phyloP scores from a whole-genome alignment of 768 basidiomycete genomes.

The Trametes gibbosa region DNA sequence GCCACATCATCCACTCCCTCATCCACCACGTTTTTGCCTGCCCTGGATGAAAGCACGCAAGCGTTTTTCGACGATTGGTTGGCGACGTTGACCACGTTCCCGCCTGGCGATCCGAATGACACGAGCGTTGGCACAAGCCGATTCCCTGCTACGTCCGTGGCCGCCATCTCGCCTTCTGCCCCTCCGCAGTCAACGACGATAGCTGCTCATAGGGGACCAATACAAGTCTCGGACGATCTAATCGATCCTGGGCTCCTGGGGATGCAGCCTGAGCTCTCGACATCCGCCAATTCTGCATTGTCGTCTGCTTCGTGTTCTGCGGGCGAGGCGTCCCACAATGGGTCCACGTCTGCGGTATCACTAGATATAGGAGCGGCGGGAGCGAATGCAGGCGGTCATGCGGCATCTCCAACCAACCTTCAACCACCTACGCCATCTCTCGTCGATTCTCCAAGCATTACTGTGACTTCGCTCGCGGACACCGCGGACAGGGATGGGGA shows the following conservation, averaged over 20 bases:
- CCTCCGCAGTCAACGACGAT: neutral
- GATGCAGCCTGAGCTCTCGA: neutral
- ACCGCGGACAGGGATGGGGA: slow-evolving; percentile 7
- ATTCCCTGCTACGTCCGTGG: neutral
- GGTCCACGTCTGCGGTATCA: neutral
- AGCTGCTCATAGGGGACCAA: neutral
- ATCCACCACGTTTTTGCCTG: neutral
- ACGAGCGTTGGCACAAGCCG: neutral
- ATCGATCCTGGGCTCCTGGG: slow-evolving; percentile 27
- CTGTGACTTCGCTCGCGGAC: slow-evolving; percentile 22
- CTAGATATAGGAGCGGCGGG: neutral
- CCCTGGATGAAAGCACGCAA: slow-evolving; percentile 9
- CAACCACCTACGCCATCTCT: slow-evolving; percentile 21
- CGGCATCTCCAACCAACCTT: neutral
- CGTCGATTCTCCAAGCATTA: slow-evolving; percentile 24
- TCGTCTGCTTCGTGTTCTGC: neutral
- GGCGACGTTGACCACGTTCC: slow-evolving; percentile 23
- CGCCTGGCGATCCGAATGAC: slow-evolving; percentile 23
- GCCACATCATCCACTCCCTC: neutral
- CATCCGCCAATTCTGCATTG: neutral
- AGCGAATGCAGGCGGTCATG: neutral
- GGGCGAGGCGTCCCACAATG: neutral
- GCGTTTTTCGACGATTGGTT: slow-evolving; percentile 27
- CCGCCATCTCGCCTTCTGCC: neutral
- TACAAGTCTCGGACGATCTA: slow-evolving; percentile 13